Conservation (phyloP, 2,329 filamentous ascomycete species). For the Fusarium gaditjirri region DNA sequence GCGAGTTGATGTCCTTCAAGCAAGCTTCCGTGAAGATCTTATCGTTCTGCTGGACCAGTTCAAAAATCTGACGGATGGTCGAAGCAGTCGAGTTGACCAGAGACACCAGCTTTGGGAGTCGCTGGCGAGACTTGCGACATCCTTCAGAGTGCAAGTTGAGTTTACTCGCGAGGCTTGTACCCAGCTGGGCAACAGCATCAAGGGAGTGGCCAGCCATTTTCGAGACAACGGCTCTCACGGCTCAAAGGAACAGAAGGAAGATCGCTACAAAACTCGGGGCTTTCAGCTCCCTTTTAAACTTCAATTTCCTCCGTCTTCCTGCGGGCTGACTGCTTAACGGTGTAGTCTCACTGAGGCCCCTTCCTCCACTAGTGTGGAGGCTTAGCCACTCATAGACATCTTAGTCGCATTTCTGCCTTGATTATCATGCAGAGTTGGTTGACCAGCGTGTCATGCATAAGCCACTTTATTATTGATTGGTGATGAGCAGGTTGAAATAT, state of each 20-base stretch:
- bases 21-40: not conserved
- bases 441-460: not conserved
- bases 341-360: not conserved
- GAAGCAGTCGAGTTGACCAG: slow-evolving; percentile 1
- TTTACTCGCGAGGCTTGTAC: not conserved
- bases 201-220: not conserved
- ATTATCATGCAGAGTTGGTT: not conserved
- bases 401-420: slow-evolving; percentile 5
- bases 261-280: fast-evolving
- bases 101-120: not conserved
- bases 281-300: not conserved
- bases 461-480: not conserved
- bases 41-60: not conserved
- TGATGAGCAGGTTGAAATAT: not conserved
- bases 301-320: not conserved
- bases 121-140: not conserved
- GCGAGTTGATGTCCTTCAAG: not conserved
- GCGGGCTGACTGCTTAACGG: not conserved
- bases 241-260: fast-evolving
- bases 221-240: fast-evolving
- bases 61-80: not conserved
- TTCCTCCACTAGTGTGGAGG: not conserved
- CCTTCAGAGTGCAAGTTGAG: not conserved
- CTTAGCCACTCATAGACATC: not conserved
- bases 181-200: not conserved